phyloP scores from a whole-genome alignment of 2,329 filamentous ascomycete species.

The Curvularia sp. region DNA sequence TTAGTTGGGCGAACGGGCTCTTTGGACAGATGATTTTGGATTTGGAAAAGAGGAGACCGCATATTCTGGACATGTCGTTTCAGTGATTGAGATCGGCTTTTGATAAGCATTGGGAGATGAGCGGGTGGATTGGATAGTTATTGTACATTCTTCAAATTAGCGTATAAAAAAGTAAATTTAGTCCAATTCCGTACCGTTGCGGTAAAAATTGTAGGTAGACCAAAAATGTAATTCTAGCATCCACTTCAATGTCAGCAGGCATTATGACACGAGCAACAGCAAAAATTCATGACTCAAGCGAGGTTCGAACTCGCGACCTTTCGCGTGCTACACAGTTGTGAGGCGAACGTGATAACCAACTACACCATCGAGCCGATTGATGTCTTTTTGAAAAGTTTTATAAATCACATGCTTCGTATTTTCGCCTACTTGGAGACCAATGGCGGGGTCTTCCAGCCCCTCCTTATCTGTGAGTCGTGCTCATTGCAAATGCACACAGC shows the following conservation, averaged over 20 bases:
- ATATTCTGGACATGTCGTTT: conserved; percentile 49
- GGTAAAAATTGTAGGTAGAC: neutral
- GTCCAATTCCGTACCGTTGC: neutral
- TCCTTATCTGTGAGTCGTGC: too few species aligned
- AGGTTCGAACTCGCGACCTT: conserved; percentile 40
- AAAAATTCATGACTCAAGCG: conserved; percentile 28
- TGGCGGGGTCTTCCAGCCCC: neutral
- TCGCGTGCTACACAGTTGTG: conserved; percentile 28
- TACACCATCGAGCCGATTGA: conserved; percentile 33
- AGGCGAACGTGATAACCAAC: conserved; percentile 42
- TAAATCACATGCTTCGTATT: neutral
- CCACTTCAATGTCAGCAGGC: neutral
- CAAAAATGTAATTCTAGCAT: neutral
- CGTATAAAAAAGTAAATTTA: neutral
- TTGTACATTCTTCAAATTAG: neutral
- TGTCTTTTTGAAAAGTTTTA: neutral
- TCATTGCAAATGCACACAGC: too few species aligned
- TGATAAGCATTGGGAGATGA: neutral
- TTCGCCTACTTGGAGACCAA: too few species aligned
- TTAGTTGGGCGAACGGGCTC: conserved; percentile 61
- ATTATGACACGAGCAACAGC: neutral
- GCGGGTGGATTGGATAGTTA: neutral
- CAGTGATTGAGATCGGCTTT: conserved; percentile 17
- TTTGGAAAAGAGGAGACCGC: conserved; percentile 53
- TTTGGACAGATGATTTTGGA: conserved; percentile 58